Base-by-base conservation (phyloP, 768 basidiomycete species). In the Collybia mongolica region DNA sequence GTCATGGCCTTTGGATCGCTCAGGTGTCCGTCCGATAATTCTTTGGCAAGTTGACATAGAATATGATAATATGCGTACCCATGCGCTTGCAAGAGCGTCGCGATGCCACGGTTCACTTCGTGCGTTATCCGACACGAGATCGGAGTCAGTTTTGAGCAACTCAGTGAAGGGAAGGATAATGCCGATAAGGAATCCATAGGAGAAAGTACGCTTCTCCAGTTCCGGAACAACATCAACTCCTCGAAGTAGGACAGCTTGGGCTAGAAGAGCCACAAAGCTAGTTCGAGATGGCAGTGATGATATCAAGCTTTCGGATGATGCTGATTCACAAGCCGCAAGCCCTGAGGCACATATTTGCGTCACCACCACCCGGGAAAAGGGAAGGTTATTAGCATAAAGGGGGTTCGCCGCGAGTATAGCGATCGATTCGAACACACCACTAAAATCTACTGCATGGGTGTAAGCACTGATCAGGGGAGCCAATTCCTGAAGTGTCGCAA, bases 61-160 rank as follows among this genome's bases (percentile, higher is more conserved):
- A 52, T 83, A 86, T 20, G 77, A 70, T 23, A 89, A 63, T 15
- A 91, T 66, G 11, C 85, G 83, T 22, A 82, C 60, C 86, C 86
- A 90, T 8, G 77, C 76, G 24, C 69, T 70, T 7, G 71, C 64
- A 42, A 80, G 65, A 7, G 72, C 65, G 1, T 68, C 66, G n/a
- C 75, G 75, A 53, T 77, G 78, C 65, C 72, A 73, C 12, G 70
- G 50, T 42, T 83, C 79, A 2, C 70, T 62, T 56, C 67, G 70
- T 17, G 71, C 65, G 5, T 67, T 72, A 44, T 75, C 72, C 5
- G 69, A 61, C 12, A 67, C 62, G 43, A 80, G 60, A 23, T 80
- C 73, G 1, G 71, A 59, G 9, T 76, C 67, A 0, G 81, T 82
- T 58, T 78, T 77, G 57, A 90, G 66, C 1, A 67, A 62, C 42